phyloP scores from a whole-genome alignment of 306 rosid genomes.

The Castanea sativa region DNA sequence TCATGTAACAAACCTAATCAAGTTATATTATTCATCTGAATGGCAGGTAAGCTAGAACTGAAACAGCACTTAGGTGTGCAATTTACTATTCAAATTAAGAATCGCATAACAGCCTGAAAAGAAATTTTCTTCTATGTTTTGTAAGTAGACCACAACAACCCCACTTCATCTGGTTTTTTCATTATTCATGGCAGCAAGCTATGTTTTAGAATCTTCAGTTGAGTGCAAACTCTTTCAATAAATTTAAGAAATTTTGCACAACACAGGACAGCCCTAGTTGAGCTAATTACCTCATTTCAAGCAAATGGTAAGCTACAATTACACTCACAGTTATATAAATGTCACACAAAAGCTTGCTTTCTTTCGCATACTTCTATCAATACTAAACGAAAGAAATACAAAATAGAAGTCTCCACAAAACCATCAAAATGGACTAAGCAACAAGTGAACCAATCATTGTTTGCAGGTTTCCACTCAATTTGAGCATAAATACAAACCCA shows the following conservation, averaged over 20 bases:
- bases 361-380: background rate
- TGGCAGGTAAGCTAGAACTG: background rate
- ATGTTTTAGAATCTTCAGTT: background rate
- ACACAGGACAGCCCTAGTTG: background rate
- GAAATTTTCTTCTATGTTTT: background rate
- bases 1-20: background rate
- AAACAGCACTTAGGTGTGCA: background rate
- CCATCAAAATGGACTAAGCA: background rate
- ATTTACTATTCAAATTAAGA: slow-evolving; percentile 3
- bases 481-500: background rate
- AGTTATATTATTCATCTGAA: background rate
- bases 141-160: background rate
- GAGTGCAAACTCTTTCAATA: background rate
- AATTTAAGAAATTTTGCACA: background rate
- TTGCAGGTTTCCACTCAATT: background rate
- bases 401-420: background rate
- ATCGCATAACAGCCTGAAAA: background rate
- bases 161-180: background rate
- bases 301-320: background rate
- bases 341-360: background rate
- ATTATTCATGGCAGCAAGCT: background rate
- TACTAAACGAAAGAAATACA: background rate
- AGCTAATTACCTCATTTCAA: background rate
- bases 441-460: background rate
- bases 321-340: background rate